phyloP scores from a whole-genome alignment of 768 basidiomycete genomes.

The Mycena pura region DNA sequence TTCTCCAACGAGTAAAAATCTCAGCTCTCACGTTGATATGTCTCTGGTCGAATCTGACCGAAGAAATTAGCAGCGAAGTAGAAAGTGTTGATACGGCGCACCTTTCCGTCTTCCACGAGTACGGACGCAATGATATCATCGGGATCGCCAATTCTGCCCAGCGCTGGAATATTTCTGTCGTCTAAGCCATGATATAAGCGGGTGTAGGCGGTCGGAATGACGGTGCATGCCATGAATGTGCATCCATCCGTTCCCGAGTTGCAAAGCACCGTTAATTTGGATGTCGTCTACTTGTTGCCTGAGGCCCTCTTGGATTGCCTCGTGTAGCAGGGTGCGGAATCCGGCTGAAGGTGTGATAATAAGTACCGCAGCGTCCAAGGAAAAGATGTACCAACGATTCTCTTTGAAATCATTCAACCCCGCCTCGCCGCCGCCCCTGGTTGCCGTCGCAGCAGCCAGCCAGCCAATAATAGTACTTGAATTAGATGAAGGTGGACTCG shows the following conservation, averaged over 20 bases:
- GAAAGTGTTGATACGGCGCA: slow-evolving; percentile 31
- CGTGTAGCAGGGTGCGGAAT: slow-evolving; percentile 67
- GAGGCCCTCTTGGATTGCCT: slow-evolving; percentile 61
- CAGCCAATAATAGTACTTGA: slow-evolving; percentile 70
- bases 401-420: slow-evolving; percentile 75
- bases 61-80: neutral
- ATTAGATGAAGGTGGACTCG: slow-evolving; percentile 49
- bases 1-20: no score
- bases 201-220: neutral
- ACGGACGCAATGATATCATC: slow-evolving; percentile 86
- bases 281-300: slow-evolving; percentile 67
- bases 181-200: slow-evolving; percentile 49
- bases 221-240: slow-evolving; percentile 66
- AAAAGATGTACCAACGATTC: slow-evolving; percentile 59
- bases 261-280: slow-evolving; percentile 67
- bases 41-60: slow-evolving; percentile 66
- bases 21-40: slow-evolving; percentile 56
- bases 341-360: slow-evolving; percentile 45
- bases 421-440: slow-evolving; percentile 46
- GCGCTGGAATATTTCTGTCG: slow-evolving; percentile 73
- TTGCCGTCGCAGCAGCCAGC: slow-evolving; percentile 59
- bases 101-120: slow-evolving; percentile 72
- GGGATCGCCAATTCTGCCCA: slow-evolving; percentile 80
- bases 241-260: slow-evolving; percentile 83
- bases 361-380: neutral